A percentile compares a stretch with the other conserved stretches of the same genome.
Conservation (phyloP, 441 rosid genomes). For the Capsella rubella region DNA sequence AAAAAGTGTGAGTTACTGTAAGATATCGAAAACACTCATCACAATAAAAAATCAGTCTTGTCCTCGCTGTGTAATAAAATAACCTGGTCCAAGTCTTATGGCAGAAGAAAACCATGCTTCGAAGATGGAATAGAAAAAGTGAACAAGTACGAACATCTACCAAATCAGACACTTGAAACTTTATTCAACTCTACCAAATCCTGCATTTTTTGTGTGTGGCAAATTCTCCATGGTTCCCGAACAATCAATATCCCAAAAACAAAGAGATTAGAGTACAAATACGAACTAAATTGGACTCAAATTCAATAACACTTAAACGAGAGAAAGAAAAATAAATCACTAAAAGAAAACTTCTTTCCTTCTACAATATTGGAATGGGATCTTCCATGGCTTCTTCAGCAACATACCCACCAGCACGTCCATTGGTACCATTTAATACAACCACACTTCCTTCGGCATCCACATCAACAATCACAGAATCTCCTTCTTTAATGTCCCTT, state of each 20-base stretch:
- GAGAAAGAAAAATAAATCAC: neutral
- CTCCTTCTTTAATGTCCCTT: constrained; percentile 93
- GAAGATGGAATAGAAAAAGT: neutral
- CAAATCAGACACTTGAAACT: neutral
- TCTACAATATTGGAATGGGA: constrained; percentile 59
- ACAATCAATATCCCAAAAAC: constrained; percentile 24
- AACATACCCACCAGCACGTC: constrained; percentile 37
- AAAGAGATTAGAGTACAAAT: neutral
- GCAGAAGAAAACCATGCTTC: neutral
- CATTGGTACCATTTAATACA: constrained; percentile 83
- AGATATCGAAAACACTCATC: neutral
- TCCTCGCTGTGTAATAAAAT: neutral
- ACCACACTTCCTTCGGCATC: constrained; percentile 83
- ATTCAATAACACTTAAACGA: neutral
- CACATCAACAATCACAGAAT: constrained; percentile 91
- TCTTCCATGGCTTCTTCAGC: constrained; percentile 69
- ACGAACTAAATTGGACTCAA: neutral
- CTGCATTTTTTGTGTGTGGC: neutral
- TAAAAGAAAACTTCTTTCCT: constrained; percentile 2
- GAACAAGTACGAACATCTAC: neutral
- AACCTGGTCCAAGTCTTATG: neutral
- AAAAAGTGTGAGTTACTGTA: neutral
- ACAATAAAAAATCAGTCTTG: neutral
- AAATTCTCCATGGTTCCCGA: neutral
- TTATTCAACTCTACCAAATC: constrained; percentile 1